Base-by-base conservation (phyloP, 2,329 filamentous ascomycete species). In the Fusarium albosuccineum region DNA sequence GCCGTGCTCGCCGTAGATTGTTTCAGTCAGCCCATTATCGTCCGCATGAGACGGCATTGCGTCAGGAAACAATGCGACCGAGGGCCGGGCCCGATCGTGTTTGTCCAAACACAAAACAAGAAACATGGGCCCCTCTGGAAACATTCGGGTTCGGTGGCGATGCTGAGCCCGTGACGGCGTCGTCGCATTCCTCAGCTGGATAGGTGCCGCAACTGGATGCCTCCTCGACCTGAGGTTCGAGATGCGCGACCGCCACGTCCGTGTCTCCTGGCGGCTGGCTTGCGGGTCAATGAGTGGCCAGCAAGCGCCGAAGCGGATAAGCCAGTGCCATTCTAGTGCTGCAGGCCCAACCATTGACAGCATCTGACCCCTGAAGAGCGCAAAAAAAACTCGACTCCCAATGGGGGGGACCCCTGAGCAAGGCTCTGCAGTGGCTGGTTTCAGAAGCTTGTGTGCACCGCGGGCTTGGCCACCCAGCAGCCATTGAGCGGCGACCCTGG, bases 391-490 rank as follows among this genome's bases (percentile, higher is more conserved):
- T 63, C 64, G 56, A 45, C 40, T 58, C 62, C 63, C 52, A 62
- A 70, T 51, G 53, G 55, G 61, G 60, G 58, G 56, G 44, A 45
- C 59, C 60, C 64, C 60, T 64, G 63, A 67, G 49, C 52, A 41
- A 61, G 66, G 62, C 60, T 55, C 53, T 66, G 48, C 58, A 53
- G 65, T 70, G 70, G 70, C 70, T 64, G 66, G 71, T 73, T 73
- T 73, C 71, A 73, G 71, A 63, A 67, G 53, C 57, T 60, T 67
- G 40, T 45, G 59, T 49, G 53, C 57, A 33, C 57, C 22, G 49
- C 50, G 59, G 50, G 30, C 44, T 40, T n/a, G 50, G 34, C 37
- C 61, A 57, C 13, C 58, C 41, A 66, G 60, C 51, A 70, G 62
- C 71, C 68, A 70, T 55, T 71, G 57, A 66, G 59, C 57, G 48